Evolutionary conservation across 1,139 yeast species (phyloP).

Genomic region (Diutina catenulata): DNA sequence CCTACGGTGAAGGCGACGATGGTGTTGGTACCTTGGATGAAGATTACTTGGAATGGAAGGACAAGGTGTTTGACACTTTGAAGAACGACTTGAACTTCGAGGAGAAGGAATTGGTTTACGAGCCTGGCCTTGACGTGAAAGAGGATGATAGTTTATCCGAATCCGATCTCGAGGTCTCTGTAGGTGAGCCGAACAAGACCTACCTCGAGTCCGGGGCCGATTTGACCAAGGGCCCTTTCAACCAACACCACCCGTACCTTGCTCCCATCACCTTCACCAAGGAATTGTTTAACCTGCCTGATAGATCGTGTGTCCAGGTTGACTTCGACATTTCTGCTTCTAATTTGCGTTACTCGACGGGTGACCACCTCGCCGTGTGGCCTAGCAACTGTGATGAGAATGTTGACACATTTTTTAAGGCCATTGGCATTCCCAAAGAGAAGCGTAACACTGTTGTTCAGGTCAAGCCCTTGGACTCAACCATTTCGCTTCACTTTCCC

Average conservation of each 20-base stretch:
- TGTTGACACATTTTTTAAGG: conserved; percentile 48
- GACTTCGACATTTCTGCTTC: conserved; percentile 75
- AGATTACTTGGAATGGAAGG: conserved; percentile 91
- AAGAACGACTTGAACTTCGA: conserved; percentile 55
- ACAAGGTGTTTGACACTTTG: conserved; percentile 52
- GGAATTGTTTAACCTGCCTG: conserved; percentile 59
- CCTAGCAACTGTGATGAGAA: conserved; percentile 80
- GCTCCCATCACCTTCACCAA: conserved; percentile 51
- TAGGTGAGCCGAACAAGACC: conserved; percentile 75
- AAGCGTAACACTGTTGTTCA: conserved; percentile 48
- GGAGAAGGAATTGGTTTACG: conserved; percentile 68
- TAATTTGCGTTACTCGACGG: conserved; percentile 78
- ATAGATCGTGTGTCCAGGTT: conserved; percentile 78
- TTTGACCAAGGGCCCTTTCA: conserved; percentile 65
- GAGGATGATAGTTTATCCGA: conserved; percentile 16
- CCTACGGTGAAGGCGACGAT: conserved; percentile 85
- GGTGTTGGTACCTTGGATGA: conserved; percentile 93
- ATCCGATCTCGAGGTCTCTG: conserved; percentile 40
- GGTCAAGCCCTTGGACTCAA: conserved; percentile 63
- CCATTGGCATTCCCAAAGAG: conserved; percentile 48
- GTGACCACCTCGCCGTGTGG: conserved; percentile 94
- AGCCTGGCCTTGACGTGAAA: conserved; percentile 53
- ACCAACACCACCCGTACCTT: conserved; percentile 71
- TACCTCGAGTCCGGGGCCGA: conserved; percentile 33
- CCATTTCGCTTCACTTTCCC: conserved; percentile 67